Conservation (phyloP, 1,284 basidiomycete genomes). For the Ustilago xerochloae region DNA sequence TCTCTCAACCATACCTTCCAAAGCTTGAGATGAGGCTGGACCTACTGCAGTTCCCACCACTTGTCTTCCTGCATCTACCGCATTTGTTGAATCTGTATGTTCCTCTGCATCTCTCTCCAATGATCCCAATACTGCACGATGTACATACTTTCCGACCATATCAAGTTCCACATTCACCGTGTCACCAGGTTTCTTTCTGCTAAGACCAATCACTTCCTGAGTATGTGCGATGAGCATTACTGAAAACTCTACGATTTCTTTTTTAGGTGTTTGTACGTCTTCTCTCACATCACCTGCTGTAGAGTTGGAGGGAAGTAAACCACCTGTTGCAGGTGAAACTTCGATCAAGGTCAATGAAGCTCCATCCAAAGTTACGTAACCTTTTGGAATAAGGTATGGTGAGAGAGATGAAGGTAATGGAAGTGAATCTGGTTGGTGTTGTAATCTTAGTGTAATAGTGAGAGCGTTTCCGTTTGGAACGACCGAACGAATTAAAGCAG, state of each 20-base stretch:
- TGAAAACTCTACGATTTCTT: constrained; percentile 64
- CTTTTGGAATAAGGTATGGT: constrained; percentile 92
- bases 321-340: constrained; percentile 71
- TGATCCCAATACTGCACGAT: constrained; percentile 58
- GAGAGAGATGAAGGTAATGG: constrained; percentile 79
- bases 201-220: constrained; percentile 64
- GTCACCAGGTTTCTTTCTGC: constrained; percentile 62
- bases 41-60: constrained; percentile 26
- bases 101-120: constrained; percentile 44
- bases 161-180: constrained; percentile 66
- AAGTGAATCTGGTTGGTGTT: constrained; percentile 46
- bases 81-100: constrained; percentile 17
- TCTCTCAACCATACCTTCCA: constrained; percentile 53
- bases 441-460: constrained; percentile 78
- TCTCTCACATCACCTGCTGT: constrained; percentile 44
- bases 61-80: constrained; percentile 33
- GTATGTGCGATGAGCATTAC: constrained; percentile 68
- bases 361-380: constrained; percentile 94
- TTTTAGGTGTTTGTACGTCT: constrained; percentile 34
- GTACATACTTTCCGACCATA: constrained; percentile 67
- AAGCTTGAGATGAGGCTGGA: constrained; percentile 34
- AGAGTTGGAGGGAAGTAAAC: constrained; percentile 50
- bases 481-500: constrained; percentile 73
- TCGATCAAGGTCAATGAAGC: constrained; percentile 89
- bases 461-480: constrained; percentile 86